Conservation (phyloP, 176 grass and related monocot species). For the Triticum timopheevii region DNA sequence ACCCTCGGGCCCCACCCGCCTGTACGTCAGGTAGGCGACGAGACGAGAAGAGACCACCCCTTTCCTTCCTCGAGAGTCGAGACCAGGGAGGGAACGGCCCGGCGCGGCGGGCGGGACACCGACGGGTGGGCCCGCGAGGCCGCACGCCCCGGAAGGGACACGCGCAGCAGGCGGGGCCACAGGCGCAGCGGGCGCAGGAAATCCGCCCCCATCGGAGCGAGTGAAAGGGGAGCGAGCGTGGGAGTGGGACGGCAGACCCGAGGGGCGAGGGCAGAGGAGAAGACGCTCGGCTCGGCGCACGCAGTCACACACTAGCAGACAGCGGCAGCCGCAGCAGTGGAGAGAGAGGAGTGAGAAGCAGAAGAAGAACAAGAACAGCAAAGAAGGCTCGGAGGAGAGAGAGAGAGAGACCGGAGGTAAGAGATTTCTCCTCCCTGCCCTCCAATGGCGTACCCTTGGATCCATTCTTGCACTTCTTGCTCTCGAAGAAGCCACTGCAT, state of each 20-base stretch:
- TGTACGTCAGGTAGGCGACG: neutral
- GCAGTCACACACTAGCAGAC: neutral
- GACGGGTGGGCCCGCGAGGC: neutral
- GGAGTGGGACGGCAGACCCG: neutral
- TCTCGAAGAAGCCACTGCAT: neutral
- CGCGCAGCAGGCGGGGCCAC: conserved; percentile 27
- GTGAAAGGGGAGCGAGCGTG: conserved; percentile 30
- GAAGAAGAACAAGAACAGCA: neutral
- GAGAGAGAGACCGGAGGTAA: conserved; percentile 10
- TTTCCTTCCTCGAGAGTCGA: conserved; percentile 23
- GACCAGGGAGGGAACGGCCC: conserved; percentile 17
- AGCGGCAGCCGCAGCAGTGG: neutral
- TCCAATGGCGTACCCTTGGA: neutral
- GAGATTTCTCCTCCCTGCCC: neutral
- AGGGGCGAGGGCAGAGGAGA: neutral
- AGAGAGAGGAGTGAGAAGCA: neutral
- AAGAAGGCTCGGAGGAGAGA: neutral
- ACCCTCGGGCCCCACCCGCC: fast-evolving
- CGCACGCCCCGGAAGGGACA: conserved; percentile 25
- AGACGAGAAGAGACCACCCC: neutral
- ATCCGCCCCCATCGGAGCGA: conserved; percentile 7
- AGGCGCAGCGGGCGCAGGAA: conserved; percentile 35
- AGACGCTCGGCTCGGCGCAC: neutral
- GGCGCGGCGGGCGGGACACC: neutral
- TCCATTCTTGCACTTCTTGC: neutral